Percentiles rank a stretch among this genome's conserved stretches.
phyloP scores from a whole-genome alignment of 2,329 filamentous ascomycete species.

The Cryphonectria nitschkei region DNA sequence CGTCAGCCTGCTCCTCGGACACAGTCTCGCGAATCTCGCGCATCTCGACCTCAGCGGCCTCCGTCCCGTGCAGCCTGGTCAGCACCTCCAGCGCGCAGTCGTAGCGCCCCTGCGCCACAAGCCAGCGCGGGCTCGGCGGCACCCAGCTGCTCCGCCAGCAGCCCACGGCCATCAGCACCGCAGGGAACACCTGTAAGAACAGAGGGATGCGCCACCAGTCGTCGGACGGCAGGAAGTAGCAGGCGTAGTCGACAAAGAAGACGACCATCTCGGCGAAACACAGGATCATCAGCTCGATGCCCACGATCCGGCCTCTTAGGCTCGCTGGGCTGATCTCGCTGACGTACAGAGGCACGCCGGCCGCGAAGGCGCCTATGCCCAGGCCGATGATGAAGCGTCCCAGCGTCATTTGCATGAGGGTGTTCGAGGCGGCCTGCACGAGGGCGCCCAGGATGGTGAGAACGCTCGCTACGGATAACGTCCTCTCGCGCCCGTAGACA shows the following conservation, averaged over 20 bases:
- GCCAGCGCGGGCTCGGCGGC: slow-evolving; percentile 30
- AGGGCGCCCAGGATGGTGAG: slow-evolving; percentile 25
- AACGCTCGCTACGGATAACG: slow-evolving; percentile 35
- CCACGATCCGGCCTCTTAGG: slow-evolving; percentile 37
- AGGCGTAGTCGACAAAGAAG: slow-evolving; percentile 37
- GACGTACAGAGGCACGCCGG: slow-evolving; percentile 39
- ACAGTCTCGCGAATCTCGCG: slow-evolving; percentile 47
- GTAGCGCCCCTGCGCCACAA: slow-evolving; percentile 29
- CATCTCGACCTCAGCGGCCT: slow-evolving; percentile 36
- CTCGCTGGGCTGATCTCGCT: slow-evolving; percentile 38
- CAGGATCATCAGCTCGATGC: slow-evolving; percentile 39
- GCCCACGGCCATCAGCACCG: slow-evolving; percentile 32
- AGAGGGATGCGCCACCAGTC: slow-evolving; percentile 41
- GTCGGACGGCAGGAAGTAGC: slow-evolving; percentile 35
- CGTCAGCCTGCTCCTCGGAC: slow-evolving; percentile 2
- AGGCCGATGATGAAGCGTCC: slow-evolving; percentile 37
- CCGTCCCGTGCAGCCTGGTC: slow-evolving; percentile 29
- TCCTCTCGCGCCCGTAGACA: slow-evolving; percentile 36
- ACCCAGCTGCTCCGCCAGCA: slow-evolving; percentile 31
- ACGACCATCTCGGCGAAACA: slow-evolving; percentile 39
- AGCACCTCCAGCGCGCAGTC: slow-evolving; percentile 31
- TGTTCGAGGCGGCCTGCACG: slow-evolving; percentile 14
- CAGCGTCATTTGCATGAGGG: slow-evolving; percentile 32
- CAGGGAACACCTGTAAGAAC: slow-evolving; percentile 33
- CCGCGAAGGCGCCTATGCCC: slow-evolving; percentile 38